Base-by-base conservation (phyloP, 768 basidiomycete species). In the Tylopilus rubrobrunneus region DNA sequence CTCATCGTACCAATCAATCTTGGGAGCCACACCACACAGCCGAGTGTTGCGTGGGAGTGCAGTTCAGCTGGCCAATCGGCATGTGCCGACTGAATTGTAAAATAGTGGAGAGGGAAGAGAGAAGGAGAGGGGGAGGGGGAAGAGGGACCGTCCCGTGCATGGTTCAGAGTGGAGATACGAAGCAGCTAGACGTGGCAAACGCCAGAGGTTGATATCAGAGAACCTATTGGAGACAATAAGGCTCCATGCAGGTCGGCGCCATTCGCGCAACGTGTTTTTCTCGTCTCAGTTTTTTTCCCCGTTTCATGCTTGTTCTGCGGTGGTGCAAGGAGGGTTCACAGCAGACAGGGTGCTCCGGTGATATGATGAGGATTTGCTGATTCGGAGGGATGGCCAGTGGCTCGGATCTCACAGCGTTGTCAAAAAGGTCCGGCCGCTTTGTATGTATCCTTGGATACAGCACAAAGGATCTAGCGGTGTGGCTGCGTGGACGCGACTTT, bases 61-160 rank as follows among this genome's bases (percentile, higher is more conserved):
- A 19, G 7, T 40, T 40, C 19, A n/a, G 1, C 27, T 2, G 10
- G 1, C 29, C 37, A 47, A 41, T 23, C 67, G 67, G 67, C 10
- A 37, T 2, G 49, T 55, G 46, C 67, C 67, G 67, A 70, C 37
- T 70, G 62, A 71, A 71, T 67, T 45, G 59, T 21, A 28, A 37
- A 37, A 37, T 5, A 28, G 8, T 31, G 40, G 29, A n/a, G 49
- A 7, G 56, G 54, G 58, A 15, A 5, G 8, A 45, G 21, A 8
- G 31, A 25, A 5, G 25, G 25, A 31, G 31, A 34, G 34, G 14
- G 14, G 2, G 34, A 14, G 12, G 14, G 34, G 5, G 34, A 34
- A 34, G 37, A 19, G 19, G 40, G 40, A 12, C 21, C 4, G 10
- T 8, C 4, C 7, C 40, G 21, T 41, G 40, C 56, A 47, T 40